phyloP scores from a whole-genome alignment of 139 green algal genomes.

The Closterium sp. region DNA sequence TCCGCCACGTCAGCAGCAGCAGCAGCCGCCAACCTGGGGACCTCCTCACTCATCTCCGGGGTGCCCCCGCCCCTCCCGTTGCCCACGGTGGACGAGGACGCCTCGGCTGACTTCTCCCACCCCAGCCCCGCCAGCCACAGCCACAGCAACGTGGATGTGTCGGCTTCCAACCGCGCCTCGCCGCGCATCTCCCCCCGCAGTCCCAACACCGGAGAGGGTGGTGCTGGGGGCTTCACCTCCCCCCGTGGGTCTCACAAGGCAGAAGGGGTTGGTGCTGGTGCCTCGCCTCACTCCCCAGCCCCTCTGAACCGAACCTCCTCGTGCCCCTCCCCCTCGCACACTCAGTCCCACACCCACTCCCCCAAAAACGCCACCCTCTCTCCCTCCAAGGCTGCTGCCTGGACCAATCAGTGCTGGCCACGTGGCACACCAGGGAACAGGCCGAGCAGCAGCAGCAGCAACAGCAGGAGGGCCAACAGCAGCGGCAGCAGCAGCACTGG shows the following conservation, averaged over 20 bases:
- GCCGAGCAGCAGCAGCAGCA: not conserved
- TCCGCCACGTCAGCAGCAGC: too few relatives aligned
- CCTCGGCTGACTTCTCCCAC: not conserved
- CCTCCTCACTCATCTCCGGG: not conserved
- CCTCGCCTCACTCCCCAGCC: too few relatives aligned
- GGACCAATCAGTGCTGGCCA: not conserved
- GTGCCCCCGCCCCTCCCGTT: not conserved
- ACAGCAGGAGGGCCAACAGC: too few relatives aligned
- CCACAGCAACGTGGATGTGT: too few relatives aligned
- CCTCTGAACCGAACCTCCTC: not conserved
- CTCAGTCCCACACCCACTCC: not conserved
- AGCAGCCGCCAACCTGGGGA: not conserved
- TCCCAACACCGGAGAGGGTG: not conserved
- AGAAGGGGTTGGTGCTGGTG: not conserved
- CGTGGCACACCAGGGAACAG: not conserved
- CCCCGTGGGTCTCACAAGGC: not conserved
- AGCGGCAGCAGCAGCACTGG: too few relatives aligned
- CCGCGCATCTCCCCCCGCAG: not conserved
- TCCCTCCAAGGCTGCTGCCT: not conserved
- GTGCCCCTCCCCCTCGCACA: not conserved
- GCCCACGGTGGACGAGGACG: not conserved
- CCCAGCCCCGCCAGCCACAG: not conserved
- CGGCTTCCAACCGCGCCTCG: not conserved
- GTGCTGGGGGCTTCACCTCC: not conserved
- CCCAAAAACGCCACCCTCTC: not conserved